Percentiles rank a stretch among this genome's conserved stretches.
Conservation (phyloP, 345 rosid species). For the Camelina hispida region DNA sequence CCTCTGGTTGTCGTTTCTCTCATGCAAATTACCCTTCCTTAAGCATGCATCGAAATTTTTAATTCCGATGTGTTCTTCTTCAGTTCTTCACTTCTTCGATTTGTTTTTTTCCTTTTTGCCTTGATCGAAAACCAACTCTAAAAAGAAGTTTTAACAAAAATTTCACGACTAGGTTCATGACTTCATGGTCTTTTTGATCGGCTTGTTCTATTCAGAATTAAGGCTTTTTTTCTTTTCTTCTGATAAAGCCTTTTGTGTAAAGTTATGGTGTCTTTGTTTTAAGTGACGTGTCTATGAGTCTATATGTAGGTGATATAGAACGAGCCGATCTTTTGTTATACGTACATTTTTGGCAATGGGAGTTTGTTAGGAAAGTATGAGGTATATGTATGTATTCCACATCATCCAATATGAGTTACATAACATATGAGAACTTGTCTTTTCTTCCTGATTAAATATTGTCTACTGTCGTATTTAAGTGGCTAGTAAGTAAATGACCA, state of each 20-base stretch:
- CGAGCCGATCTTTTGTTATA: conserved; percentile 19
- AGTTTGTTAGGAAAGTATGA: conserved; percentile 20
- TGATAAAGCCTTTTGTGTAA: conserved; percentile 13
- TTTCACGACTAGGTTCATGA: conserved; percentile 6
- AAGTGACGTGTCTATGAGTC: conserved; percentile 27
- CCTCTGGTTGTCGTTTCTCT: conserved; percentile 7
- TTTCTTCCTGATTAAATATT: background rate
- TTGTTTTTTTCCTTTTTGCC: background rate
- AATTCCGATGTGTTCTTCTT: conserved; percentile 2
- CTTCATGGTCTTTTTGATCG: background rate
- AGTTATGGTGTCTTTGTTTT: conserved; percentile 8
- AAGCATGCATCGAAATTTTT: background rate
- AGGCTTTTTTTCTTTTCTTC: too few species aligned
- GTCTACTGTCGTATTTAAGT: background rate
- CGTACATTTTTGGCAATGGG: conserved; percentile 8
- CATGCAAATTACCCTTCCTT: conserved; percentile 17
- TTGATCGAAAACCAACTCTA: conserved; percentile 9
- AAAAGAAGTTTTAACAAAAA: background rate
- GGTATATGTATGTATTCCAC: background rate
- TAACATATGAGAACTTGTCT: background rate
- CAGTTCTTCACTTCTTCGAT: background rate
- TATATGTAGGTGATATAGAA: conserved; percentile 26
- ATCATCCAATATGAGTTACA: background rate
- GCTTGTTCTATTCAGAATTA: too few species aligned
- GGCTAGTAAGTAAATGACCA: conserved; percentile 10